phyloP scores from a whole-genome alignment of 2,329 filamentous ascomycete genomes.

The Aspergillus quadricinctus region DNA sequence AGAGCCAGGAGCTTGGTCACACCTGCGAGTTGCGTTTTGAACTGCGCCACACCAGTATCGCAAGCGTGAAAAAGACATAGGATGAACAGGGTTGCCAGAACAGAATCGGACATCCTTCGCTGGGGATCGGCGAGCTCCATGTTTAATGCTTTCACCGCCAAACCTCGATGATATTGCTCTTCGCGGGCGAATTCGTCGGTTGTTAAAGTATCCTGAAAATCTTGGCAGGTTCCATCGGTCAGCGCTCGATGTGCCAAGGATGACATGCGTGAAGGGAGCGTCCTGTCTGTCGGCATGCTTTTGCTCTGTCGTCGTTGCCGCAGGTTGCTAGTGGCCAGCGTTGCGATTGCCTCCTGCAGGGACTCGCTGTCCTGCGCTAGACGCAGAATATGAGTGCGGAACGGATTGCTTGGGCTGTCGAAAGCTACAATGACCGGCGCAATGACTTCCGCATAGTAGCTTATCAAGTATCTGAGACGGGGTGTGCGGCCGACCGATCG shows the following conservation, averaged over 20 bases:
- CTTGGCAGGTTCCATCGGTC: slow-evolving; percentile 35
- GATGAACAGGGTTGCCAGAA: slow-evolving; percentile 79
- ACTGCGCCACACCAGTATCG: slow-evolving; percentile 87
- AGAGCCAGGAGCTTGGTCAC: slow-evolving; percentile 85
- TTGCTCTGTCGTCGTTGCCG: slow-evolving; percentile 66
- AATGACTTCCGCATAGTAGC: slow-evolving; percentile 91
- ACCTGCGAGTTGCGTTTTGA: slow-evolving; percentile 87
- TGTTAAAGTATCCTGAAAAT: slow-evolving; percentile 37
- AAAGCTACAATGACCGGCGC: slow-evolving; percentile 89
- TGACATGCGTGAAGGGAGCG: slow-evolving; percentile 46
- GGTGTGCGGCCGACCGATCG: slow-evolving; percentile 60
- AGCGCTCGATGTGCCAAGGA: slow-evolving; percentile 43
- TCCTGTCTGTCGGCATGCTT: slow-evolving; percentile 52
- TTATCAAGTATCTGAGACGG: slow-evolving; percentile 82
- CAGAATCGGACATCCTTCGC: slow-evolving; percentile 76
- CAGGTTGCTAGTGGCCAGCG: slow-evolving; percentile 81
- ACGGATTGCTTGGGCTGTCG: slow-evolving; percentile 81
- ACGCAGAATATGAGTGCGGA: slow-evolving; percentile 73
- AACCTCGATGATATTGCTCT: slow-evolving; percentile 79
- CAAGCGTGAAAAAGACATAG: slow-evolving; percentile 91
- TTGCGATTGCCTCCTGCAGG: slow-evolving; percentile 88
- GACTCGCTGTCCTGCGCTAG: slow-evolving; percentile 74
- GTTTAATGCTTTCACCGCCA: slow-evolving; percentile 79
- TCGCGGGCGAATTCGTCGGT: slow-evolving; percentile 63
- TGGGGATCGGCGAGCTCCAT: slow-evolving; percentile 72